phyloP scores from a whole-genome alignment of 106 monocot genomes.

The Dioscorea zingiberensis region DNA sequence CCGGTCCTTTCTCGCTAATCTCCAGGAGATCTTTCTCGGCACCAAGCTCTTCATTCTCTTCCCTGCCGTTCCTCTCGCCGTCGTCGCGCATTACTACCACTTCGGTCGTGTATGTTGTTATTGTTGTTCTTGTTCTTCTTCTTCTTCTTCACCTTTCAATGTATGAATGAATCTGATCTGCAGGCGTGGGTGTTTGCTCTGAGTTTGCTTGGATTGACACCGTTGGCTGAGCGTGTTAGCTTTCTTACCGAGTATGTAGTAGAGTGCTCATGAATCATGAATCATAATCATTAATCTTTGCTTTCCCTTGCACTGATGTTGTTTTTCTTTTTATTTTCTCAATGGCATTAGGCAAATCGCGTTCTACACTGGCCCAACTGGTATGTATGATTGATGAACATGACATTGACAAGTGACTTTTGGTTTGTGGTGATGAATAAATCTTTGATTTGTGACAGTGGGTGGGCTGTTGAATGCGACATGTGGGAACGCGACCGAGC shows the following conservation, averaged over 20 bases:
- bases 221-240: slow-evolving; percentile 70
- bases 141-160: too few species aligned
- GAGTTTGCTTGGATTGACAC: slow-evolving; percentile 55
- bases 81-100: slow-evolving; percentile 35
- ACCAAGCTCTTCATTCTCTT: slow-evolving; percentile 87
- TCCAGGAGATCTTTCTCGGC: slow-evolving; percentile 87
- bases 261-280: not conserved
- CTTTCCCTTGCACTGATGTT: too few species aligned
- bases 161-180: too few species aligned
- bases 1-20: slow-evolving; percentile 43
- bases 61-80: slow-evolving; percentile 64
- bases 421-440: too few species aligned
- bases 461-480: slow-evolving; percentile 68
- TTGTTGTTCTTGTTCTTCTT: not conserved
- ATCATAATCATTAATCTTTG: too few species aligned
- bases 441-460: too few species aligned
- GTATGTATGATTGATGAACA: slow-evolving; percentile 19
- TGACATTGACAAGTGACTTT: too few species aligned
- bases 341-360: slow-evolving; percentile 64
- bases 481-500: slow-evolving; percentile 56
- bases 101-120: slow-evolving; percentile 22
- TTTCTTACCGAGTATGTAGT: slow-evolving; percentile 83
- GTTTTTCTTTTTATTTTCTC: not conserved
- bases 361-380: slow-evolving; percentile 70
- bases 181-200: slow-evolving; percentile 64